A percentile compares a stretch with the other conserved stretches of the same genome.
Evolutionary conservation across 768 basidiomycete species (phyloP).

Genomic region (Xerocomellus intermedius): DNA sequence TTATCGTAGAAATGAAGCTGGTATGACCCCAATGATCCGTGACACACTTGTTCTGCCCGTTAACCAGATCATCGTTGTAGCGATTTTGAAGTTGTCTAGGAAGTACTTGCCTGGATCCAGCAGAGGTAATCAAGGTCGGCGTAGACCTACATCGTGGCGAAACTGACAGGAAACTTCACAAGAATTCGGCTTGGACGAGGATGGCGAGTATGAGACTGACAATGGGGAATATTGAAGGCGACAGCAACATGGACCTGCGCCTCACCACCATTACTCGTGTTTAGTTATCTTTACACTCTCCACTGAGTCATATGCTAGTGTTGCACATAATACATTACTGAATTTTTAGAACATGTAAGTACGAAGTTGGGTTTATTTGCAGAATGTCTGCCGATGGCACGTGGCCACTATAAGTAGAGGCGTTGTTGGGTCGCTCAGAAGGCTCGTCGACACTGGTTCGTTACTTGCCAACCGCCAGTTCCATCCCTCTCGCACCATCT

Average conservation of each 20-base stretch:
- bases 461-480: conserved; percentile 17
- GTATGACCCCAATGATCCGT: conserved; percentile 35
- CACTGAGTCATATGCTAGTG: background rate
- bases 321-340: conserved; percentile 9
- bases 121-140: conserved; percentile 15
- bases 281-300: conserved; percentile 1
- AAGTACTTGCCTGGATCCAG: conserved; percentile 20
- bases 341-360: background rate
- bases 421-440: conserved; percentile 1
- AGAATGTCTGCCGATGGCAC: conserved; percentile 17
- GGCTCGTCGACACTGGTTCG: conserved; percentile 4
- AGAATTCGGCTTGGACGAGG: conserved; percentile 12
- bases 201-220: conserved; percentile 24
- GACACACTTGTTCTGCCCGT: background rate
- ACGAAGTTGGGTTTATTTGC: conserved; percentile 13
- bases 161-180: conserved; percentile 7
- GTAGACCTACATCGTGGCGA: conserved; percentile 25
- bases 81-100: conserved; percentile 26
- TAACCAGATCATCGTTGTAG: conserved; percentile 14
- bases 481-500: conserved; percentile 2
- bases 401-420: conserved; percentile 33
- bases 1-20: conserved; percentile 49
- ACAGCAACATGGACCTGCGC: background rate
- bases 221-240: conserved; percentile 8
- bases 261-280: background rate